Percentiles rank a stretch among this genome's conserved stretches.
These are phyloP conservation scores for Cicer pinnatifidum DNA, from an alignment of 306 rosid species.

Conservation along the genomic window DNA sequence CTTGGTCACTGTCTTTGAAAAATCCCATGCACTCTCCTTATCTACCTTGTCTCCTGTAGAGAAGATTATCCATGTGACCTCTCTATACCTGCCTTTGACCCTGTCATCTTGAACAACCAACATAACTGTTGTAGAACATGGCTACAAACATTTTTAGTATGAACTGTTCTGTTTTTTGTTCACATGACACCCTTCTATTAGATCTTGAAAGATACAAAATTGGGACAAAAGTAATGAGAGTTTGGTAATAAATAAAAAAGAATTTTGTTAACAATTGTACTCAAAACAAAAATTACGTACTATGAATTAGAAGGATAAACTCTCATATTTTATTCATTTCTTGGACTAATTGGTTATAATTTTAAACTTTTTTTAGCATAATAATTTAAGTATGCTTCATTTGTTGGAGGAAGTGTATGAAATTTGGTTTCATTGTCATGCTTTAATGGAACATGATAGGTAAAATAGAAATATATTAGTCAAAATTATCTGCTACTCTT, in stretches of 20 bases:
- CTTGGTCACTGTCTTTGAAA: conserved; percentile 6
- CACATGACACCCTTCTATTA: conserved; percentile 4
- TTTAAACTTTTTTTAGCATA: conserved; percentile 25
- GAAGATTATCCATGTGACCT: conserved; percentile 42
- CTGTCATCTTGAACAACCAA: conserved; percentile 9
- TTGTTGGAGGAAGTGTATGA: conserved; percentile 18
- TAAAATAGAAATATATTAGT: conserved; percentile 21
- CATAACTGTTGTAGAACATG: conserved; percentile 41
- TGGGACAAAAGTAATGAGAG: not conserved
- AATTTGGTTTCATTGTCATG: conserved; percentile 31
- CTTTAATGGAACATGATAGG: conserved; percentile 43
- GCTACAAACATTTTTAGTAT: not conserved
- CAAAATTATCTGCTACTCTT: conserved; percentile 44
- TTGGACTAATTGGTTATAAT: not conserved
- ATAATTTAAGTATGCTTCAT: conserved; percentile 38
- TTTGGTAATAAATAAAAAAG: not conserved
- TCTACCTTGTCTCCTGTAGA: conserved; percentile 38
- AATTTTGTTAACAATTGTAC: conserved; percentile 2
- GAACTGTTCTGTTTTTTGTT: not conserved
- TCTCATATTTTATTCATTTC: not conserved
- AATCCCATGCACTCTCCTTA: conserved; percentile 6
- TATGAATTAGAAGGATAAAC: not conserved
- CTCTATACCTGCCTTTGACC: conserved; percentile 36
- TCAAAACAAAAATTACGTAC: not conserved
- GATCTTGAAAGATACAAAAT: conserved; percentile 1